Evolutionary conservation across 2,329 filamentous ascomycete species (phyloP).

Genomic region (Paracamarosporium sp.): DNA sequence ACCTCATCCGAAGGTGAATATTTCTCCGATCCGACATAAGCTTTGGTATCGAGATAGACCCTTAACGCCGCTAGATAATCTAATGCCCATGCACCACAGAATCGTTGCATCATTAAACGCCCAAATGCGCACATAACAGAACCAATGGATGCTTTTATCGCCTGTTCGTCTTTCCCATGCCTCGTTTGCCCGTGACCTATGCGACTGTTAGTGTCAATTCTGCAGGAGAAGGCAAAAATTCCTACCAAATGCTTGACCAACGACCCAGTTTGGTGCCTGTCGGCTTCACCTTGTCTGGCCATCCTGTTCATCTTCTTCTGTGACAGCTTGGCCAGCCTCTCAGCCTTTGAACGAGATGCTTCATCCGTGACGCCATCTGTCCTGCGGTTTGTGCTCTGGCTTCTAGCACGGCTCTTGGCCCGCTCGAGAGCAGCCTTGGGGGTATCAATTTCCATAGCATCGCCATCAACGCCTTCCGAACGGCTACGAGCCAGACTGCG

Average conservation of each 20-base stretch:
- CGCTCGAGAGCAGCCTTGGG: conserved; percentile 52
- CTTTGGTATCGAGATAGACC: conserved; percentile 9
- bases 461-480: conserved; percentile 58
- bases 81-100: conserved; percentile 6
- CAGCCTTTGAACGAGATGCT: conserved; percentile 74
- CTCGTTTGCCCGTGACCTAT: conserved; percentile 87
- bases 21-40: conserved; percentile 1
- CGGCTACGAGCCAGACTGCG: conserved; percentile 71
- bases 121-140: not conserved
- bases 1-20: not conserved
- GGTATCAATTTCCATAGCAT: conserved; percentile 73
- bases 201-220: conserved; percentile 18
- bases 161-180: conserved; percentile 85
- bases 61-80: conserved; percentile 9
- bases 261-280: conserved; percentile 83
- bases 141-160: conserved; percentile 27
- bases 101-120: conserved; percentile 9
- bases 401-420: conserved; percentile 75
- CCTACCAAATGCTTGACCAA: conserved; percentile 90
- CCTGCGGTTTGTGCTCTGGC: conserved; percentile 71
- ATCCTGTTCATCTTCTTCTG: conserved; percentile 99
- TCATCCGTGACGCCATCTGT: conserved; percentile 79
- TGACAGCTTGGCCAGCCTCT: conserved; percentile 83
- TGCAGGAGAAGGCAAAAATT: conserved; percentile 32
- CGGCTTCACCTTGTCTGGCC: conserved; percentile 95